Percentiles rank a stretch among this genome's conserved stretches.
Evolutionary conservation across 2,329 filamentous ascomycete species (phyloP).

Genomic region (Septoria linicola): DNA sequence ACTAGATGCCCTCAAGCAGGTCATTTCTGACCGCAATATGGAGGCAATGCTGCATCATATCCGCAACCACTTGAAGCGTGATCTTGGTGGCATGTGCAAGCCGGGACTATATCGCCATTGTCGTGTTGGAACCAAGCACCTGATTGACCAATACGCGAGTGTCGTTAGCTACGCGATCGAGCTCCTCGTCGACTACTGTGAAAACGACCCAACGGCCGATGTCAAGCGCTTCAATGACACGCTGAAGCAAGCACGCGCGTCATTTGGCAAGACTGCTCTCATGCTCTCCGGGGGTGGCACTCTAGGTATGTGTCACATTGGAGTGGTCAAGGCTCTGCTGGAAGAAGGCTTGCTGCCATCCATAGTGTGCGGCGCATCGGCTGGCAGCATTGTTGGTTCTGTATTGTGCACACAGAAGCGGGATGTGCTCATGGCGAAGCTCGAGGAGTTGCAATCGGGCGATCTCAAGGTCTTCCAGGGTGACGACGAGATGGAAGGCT

Average conservation of each 20-base stretch:
- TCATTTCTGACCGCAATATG: conserved; percentile 21
- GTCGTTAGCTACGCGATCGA: conserved; percentile 31
- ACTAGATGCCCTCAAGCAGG: conserved; percentile 23
- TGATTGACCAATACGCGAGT: conserved; percentile 29
- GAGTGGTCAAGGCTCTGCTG: conserved; percentile 25
- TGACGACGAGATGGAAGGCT: conserved; percentile 23
- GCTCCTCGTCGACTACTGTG: conserved; percentile 23
- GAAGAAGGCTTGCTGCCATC: conserved; percentile 24
- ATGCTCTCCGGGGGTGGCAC: conserved; percentile 30
- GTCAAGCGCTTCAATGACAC: conserved; percentile 19
- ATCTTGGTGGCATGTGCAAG: conserved; percentile 28
- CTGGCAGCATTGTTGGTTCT: conserved; percentile 28
- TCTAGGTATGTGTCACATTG: conserved; percentile 30
- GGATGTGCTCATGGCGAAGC: conserved; percentile 19
- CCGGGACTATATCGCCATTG: conserved; percentile 26
- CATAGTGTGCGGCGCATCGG: conserved; percentile 29
- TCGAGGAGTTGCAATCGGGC: conserved; percentile 25
- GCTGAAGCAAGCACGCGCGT: conserved; percentile 24
- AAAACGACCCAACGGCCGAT: conserved; percentile 15
- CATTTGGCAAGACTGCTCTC: conserved; percentile 27
- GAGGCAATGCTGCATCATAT: conserved; percentile 25
- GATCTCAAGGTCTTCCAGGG: conserved; percentile 28
- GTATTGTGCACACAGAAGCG: conserved; percentile 28
- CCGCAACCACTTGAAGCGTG: conserved; percentile 25
- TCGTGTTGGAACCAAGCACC: conserved; percentile 24